Percentiles rank a stretch among this genome's conserved stretches.
These are phyloP conservation scores for Mucor plumbeus DNA, from an alignment of 371 early-diverging fungal genomes.

Conservation along the genomic window DNA sequence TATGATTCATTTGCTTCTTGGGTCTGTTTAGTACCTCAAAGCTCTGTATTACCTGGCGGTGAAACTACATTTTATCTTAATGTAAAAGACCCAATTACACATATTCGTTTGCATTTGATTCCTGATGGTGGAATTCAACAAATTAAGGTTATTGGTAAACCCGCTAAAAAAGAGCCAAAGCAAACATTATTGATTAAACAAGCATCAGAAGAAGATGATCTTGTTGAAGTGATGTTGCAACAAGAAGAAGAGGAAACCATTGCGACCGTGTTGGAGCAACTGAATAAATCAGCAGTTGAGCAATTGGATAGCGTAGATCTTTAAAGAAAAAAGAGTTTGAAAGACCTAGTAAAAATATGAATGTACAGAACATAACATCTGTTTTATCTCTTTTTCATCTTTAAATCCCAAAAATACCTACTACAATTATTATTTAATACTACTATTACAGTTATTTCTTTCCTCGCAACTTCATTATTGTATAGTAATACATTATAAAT, in stretches of 20 bases:
- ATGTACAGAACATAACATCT: too few relatives aligned
- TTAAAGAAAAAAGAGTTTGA: neutral
- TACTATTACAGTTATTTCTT: too few relatives aligned
- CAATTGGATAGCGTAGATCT: neutral
- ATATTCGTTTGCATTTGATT: constrained; percentile 30
- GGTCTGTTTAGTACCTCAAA: constrained; percentile 17
- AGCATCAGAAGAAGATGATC: neutral
- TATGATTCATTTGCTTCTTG: constrained; percentile 21
- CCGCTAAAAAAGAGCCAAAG: neutral
- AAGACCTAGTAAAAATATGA: neutral
- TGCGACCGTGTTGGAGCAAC: neutral
- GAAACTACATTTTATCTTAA: neutral
- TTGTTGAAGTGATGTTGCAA: neutral
- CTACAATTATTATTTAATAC: too few relatives aligned
- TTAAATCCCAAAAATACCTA: too few relatives aligned
- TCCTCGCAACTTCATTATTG: too few relatives aligned
- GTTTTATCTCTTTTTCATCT: too few relatives aligned
- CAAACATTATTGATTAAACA: neutral
- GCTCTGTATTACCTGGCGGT: neutral
- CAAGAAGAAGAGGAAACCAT: neutral
- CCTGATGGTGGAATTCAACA: constrained; percentile 49
- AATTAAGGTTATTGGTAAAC: constrained; percentile 14
- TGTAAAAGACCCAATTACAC: constrained; percentile 5
- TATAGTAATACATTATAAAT: too few relatives aligned
- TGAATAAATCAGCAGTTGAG: neutral